Evolutionary conservation across 306 rosid species (phyloP).

Genomic region (Oemleria cerasiformis): DNA sequence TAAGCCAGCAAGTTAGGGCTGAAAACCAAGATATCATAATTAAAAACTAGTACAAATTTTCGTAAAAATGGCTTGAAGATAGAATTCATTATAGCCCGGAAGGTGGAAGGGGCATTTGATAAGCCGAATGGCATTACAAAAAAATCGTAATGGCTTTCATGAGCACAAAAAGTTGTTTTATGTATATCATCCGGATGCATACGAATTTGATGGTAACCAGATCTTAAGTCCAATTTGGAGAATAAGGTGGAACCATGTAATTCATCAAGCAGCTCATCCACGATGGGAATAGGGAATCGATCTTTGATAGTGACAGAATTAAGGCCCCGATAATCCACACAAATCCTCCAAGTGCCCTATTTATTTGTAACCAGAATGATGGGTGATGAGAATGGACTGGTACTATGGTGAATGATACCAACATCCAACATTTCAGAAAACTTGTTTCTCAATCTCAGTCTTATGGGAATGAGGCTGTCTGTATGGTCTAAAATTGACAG

Average conservation of each 20-base stretch:
- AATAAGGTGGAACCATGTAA: not conserved
- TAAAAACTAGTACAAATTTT: rapidly evolving
- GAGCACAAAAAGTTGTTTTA: no score
- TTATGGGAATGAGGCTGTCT: rapidly evolving
- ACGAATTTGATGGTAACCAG: not conserved
- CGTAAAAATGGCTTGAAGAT: no score
- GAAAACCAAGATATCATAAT: no score
- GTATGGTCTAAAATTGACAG: not conserved
- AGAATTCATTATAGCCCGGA: no score
- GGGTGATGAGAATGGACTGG: not conserved
- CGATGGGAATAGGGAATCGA: not conserved
- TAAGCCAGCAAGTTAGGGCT: no score
- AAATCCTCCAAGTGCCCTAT: not conserved
- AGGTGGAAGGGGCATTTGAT: no score
- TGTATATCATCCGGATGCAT: no score
- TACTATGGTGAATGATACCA: not conserved
- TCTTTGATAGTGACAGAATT: not conserved
- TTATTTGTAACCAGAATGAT: rapidly evolving
- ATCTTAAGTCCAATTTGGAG: not conserved
- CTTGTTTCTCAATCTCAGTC: not conserved
- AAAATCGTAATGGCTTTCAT: no score
- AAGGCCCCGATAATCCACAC: no score
- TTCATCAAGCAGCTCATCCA: not conserved
- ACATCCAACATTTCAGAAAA: not conserved
- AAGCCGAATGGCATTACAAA: no score